Evolutionary conservation across 768 basidiomycete species (phyloP).

Genomic region (Coprinellus aureogranulatus): DNA sequence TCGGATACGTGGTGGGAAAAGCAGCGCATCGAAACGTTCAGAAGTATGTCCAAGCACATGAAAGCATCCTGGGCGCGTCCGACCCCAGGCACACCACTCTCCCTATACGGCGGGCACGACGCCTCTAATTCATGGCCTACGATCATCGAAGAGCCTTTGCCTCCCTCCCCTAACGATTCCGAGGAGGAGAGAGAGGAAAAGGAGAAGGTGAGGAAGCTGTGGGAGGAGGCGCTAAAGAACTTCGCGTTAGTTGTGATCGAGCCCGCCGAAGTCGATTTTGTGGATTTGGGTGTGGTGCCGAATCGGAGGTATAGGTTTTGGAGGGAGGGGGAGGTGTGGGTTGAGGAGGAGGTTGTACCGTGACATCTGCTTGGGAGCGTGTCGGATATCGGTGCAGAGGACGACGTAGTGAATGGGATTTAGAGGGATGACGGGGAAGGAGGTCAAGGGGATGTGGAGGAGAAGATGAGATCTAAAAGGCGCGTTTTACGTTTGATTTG

Average conservation of each 20-base stretch:
- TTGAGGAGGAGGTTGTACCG: conserved; percentile 63
- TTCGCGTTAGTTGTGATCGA: conserved; percentile 75
- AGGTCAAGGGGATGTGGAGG: too few relatives aligned
- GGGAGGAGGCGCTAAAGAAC: conserved; percentile 57
- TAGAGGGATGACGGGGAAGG: too few relatives aligned
- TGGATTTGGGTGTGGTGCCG: conserved; percentile 57
- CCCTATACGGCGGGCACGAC: conserved; percentile 48
- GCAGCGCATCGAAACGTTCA: conserved; percentile 59
- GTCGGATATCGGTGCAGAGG: too few relatives aligned
- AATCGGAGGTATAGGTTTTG: conserved; percentile 50
- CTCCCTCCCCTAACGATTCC: conserved; percentile 37
- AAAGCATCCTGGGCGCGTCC: conserved; percentile 74
- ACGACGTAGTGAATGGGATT: too few relatives aligned
- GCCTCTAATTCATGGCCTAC: conserved; percentile 63
- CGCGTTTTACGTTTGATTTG: too few relatives aligned
- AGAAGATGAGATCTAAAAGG: too few relatives aligned
- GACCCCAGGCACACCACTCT: conserved; percentile 49
- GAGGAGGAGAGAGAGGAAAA: conserved; percentile 29
- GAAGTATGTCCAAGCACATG: conserved; percentile 56
- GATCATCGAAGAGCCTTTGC: conserved; percentile 47
- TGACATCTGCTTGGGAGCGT: too few relatives aligned
- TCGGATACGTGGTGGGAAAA: conserved; percentile 60
- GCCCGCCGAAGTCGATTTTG: conserved; percentile 64
- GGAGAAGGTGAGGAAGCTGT: conserved; percentile 41
- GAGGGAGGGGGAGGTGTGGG: conserved; percentile 42